Conservation (phyloP, 129 eudicot genomes). For the Flaveria brownii region DNA sequence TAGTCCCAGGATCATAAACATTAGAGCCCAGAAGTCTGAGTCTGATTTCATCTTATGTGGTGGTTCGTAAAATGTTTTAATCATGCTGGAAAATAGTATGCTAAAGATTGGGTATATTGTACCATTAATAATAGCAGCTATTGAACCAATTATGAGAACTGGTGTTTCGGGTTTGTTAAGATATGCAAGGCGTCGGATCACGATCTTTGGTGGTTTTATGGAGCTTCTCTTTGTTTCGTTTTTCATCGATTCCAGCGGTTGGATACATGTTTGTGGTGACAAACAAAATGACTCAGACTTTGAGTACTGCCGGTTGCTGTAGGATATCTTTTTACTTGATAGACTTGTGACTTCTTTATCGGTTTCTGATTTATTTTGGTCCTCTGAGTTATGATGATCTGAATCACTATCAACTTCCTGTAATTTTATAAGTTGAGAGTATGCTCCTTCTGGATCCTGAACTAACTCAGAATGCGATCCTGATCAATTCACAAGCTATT, state of each 20-base stretch:
- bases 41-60: constrained; percentile 54
- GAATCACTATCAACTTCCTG: constrained; percentile 19
- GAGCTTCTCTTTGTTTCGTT: constrained; percentile 16
- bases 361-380: not conserved
- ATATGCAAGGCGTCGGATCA: constrained; percentile 63
- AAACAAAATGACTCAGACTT: constrained; percentile 49
- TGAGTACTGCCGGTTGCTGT: constrained; percentile 57
- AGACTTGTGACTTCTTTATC: constrained; percentile 18
- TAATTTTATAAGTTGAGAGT: constrained; percentile 31
- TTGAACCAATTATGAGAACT: constrained; percentile 52
- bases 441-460: constrained; percentile 33
- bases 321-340: constrained; percentile 15
- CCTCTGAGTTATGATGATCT: constrained; percentile 24
- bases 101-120: constrained; percentile 64
- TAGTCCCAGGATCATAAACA: constrained; percentile 60
- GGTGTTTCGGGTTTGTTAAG: constrained; percentile 92
- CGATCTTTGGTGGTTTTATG: constrained; percentile 51
- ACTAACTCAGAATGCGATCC: constrained; percentile 27
- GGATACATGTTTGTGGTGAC: constrained; percentile 30
- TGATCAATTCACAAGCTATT: constrained; percentile 3
- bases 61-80: constrained; percentile 61
- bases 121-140: constrained; percentile 67
- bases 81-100: constrained; percentile 58
- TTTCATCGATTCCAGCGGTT: constrained; percentile 27
- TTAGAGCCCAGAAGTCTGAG: constrained; percentile 70